These are phyloP conservation scores for Tuber brumale DNA, from an alignment of 495 filamentous ascomycete species.

Conservation along the genomic window DNA sequence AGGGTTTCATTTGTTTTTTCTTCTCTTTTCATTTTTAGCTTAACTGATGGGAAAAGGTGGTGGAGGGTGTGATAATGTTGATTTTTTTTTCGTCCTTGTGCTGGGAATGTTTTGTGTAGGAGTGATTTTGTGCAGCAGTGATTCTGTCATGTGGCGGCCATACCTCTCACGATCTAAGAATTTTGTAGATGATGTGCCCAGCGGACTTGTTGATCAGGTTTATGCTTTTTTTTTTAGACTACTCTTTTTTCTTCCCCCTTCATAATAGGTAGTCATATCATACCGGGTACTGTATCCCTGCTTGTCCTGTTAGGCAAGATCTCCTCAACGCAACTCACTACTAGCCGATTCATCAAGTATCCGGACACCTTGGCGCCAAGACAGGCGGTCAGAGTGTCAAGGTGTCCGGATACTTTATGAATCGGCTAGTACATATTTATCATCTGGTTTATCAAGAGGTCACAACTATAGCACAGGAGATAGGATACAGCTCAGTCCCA, in stretches of 20 bases:
- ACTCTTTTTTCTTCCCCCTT: not conserved
- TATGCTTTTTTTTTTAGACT: not conserved
- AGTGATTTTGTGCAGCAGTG: not conserved
- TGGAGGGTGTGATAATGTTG: slow-evolving; percentile 3
- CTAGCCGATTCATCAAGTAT: too few species aligned
- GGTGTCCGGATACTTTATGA: too few species aligned
- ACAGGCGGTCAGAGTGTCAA: too few species aligned
- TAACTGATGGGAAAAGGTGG: slow-evolving; percentile 4
- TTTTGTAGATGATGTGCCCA: not conserved
- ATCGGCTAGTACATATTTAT: too few species aligned
- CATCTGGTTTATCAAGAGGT: too few species aligned
- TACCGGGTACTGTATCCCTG: too few species aligned
- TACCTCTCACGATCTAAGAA: not conserved
- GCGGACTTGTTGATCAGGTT: not conserved
- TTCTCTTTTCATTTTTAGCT: not conserved
- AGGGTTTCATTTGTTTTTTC: not conserved
- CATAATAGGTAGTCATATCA: not conserved
- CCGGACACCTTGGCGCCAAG: too few species aligned
- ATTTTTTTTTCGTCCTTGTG: not conserved
- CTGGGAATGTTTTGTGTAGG: not conserved
- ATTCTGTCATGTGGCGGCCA: not conserved
- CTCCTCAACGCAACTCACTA: too few species aligned
- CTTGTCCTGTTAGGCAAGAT: too few species aligned
- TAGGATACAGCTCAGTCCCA: too few species aligned
- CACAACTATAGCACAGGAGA: too few species aligned